These are phyloP conservation scores for Dactylonectria macrodidyma DNA, from an alignment of 2,329 filamentous ascomycete species.

Conservation along the genomic window DNA sequence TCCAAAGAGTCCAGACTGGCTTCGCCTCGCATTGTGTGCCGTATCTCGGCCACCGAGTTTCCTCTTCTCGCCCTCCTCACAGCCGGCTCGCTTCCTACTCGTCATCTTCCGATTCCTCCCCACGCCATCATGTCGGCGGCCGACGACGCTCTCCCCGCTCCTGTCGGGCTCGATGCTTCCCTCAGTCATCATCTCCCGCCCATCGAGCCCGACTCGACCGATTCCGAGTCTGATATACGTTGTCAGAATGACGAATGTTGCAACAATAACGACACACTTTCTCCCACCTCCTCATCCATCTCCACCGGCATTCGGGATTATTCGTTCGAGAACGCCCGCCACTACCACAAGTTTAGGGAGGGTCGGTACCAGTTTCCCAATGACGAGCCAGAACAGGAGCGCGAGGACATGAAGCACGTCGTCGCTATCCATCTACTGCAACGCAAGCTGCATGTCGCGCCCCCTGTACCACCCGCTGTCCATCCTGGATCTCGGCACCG, in stretches of 20 bases:
- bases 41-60: too few relatives aligned
- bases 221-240: not conserved
- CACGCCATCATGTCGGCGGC: too few relatives aligned
- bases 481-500: slow-evolving; percentile 59
- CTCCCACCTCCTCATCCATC: not conserved
- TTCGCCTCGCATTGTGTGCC: too few relatives aligned
- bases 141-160: too few relatives aligned
- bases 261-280: not conserved
- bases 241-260: not conserved
- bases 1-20: too few relatives aligned
- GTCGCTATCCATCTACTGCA: slow-evolving; percentile 52
- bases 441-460: slow-evolving; percentile 58
- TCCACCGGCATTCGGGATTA: slow-evolving; percentile 52
- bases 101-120: too few relatives aligned
- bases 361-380: slow-evolving; percentile 56
- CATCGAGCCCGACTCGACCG: slow-evolving; percentile 4
- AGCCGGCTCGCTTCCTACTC: too few relatives aligned
- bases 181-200: too few relatives aligned
- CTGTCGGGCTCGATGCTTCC: too few relatives aligned
- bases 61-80: too few relatives aligned
- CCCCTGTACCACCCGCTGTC: slow-evolving; percentile 52
- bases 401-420: slow-evolving; percentile 58
- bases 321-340: slow-evolving; percentile 56
- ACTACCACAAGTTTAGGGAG: slow-evolving; percentile 57
- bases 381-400: slow-evolving; percentile 58